Evolutionary conservation across 2,329 filamentous ascomycete species (phyloP).

Genomic region (Aspergillus terreus): DNA sequence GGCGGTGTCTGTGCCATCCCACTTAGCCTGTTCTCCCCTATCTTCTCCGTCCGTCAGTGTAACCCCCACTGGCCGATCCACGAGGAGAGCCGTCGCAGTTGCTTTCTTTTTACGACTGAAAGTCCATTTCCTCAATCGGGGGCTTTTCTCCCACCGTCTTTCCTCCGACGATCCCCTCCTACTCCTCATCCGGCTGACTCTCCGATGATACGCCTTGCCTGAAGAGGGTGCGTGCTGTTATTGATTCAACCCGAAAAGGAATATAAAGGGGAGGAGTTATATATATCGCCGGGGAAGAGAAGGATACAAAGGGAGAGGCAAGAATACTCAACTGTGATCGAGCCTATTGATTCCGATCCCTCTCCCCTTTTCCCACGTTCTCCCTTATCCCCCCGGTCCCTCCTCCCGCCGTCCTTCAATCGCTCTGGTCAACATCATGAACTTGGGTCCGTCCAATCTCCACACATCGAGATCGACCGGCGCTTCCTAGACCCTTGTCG

Average conservation of each 20-base stretch:
- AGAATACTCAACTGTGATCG: not conserved
- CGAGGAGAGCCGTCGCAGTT: slow-evolving; percentile 15
- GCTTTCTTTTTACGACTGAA: slow-evolving; percentile 16
- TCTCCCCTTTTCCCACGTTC: slow-evolving; percentile 9
- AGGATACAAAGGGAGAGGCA: not conserved
- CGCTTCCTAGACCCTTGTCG: slow-evolving; percentile 37
- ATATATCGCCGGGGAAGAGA: not conserved
- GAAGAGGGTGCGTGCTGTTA: not conserved
- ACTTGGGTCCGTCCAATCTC: slow-evolving; percentile 36
- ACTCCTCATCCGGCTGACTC: slow-evolving; percentile 5
- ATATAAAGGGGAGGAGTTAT: not conserved
- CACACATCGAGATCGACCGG: slow-evolving; percentile 37
- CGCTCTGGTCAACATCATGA: slow-evolving; percentile 36
- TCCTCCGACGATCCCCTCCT: slow-evolving; percentile 8
- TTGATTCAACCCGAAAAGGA: not conserved
- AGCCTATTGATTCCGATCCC: slow-evolving; percentile 9
- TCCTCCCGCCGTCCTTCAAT: slow-evolving; percentile 13
- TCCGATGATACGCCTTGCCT: slow-evolving; percentile 13
- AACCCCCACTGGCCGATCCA: slow-evolving; percentile 20
- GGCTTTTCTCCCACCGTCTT: slow-evolving; percentile 9
- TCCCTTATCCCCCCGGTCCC: slow-evolving; percentile 13
- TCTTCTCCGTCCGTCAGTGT: slow-evolving; percentile 18
- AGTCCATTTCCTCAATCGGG: slow-evolving; percentile 15
- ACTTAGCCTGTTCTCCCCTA: not conserved
- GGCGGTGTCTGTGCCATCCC: not conserved